Evolutionary conservation across 148 eudicot genomes (phyloP).

Genomic region (Dianthus caryophyllus): DNA sequence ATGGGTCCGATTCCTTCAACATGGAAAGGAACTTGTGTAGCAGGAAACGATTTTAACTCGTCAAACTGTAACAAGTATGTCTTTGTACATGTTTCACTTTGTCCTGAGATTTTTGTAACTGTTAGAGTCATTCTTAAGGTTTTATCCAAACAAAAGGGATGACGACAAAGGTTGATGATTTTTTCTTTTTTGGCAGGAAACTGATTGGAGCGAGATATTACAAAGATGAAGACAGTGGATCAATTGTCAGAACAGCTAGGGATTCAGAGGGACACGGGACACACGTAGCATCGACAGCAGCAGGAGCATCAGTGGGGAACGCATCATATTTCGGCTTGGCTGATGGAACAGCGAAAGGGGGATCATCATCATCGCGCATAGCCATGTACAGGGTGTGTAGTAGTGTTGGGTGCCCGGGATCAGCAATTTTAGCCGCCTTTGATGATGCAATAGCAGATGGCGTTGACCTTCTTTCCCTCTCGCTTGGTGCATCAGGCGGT

Average conservation of each 20-base stretch:
- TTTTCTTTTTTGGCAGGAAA: slow-evolving; percentile 34
- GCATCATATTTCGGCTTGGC: slow-evolving; percentile 70
- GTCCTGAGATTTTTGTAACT: too few relatives aligned
- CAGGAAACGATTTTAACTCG: slow-evolving; percentile 40
- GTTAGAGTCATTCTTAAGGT: too few relatives aligned
- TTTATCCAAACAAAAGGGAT: too few relatives aligned
- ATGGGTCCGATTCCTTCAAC: slow-evolving; percentile 53
- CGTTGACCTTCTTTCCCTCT: slow-evolving; percentile 54
- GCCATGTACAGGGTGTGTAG: slow-evolving; percentile 64
- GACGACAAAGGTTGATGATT: background rate
- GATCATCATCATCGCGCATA: slow-evolving; percentile 52
- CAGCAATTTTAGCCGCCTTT: slow-evolving; percentile 58
- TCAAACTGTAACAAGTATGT: slow-evolving; percentile 62
- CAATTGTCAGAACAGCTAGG: slow-evolving; percentile 20
- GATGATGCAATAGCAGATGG: slow-evolving; percentile 79
- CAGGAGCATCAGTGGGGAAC: slow-evolving; percentile 40
- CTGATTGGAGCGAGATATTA: slow-evolving; percentile 71
- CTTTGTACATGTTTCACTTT: background rate
- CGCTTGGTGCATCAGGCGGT: slow-evolving; percentile 42
- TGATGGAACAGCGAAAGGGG: slow-evolving; percentile 59
- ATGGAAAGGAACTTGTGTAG: slow-evolving; percentile 75
- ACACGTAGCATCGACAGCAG: slow-evolving; percentile 67
- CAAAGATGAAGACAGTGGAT: slow-evolving; percentile 19
- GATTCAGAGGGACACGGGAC: slow-evolving; percentile 60
- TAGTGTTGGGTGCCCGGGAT: slow-evolving; percentile 40